phyloP scores from a whole-genome alignment of 2,329 filamentous ascomycete species.

The Orbilia brochopaga region DNA sequence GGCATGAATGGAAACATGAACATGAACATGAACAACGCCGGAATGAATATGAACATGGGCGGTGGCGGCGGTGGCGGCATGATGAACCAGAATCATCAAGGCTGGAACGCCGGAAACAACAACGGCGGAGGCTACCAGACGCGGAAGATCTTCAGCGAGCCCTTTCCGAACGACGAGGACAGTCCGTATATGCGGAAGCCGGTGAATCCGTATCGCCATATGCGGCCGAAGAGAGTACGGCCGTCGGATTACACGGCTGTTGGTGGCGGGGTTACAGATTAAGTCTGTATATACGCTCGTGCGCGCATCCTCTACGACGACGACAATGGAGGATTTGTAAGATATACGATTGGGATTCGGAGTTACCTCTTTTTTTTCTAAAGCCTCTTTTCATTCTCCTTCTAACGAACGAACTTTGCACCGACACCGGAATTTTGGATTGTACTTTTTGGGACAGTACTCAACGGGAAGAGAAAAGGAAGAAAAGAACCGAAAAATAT shows the following conservation, averaged over 20 bases:
- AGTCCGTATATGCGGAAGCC: conserved; percentile 95
- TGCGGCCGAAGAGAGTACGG: conserved; percentile 76
- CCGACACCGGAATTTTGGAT: too few species aligned
- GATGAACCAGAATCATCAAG: conserved; percentile 9
- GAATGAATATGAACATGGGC: conserved; percentile 32
- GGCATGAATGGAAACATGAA: conserved; percentile 29
- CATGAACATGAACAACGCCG: conserved; percentile 40
- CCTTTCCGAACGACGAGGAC: conserved; percentile 72
- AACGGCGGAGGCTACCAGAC: conserved; percentile 62
- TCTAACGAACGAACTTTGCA: neutral
- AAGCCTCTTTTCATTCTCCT: conserved; percentile 4
- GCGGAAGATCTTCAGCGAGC: conserved; percentile 63
- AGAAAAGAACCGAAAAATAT: conserved; percentile 12
- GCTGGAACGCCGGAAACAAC: conserved; percentile 14
- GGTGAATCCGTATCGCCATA: conserved; percentile 89
- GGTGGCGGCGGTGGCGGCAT: conserved; percentile 10
- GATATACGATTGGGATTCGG: neutral
- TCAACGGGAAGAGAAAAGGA: too few species aligned
- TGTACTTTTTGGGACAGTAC: conserved; percentile 11
- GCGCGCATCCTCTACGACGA: neutral
- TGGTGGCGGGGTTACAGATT: conserved; percentile 50
- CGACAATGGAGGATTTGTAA: neutral
- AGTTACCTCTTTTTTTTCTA: conserved; percentile 12
- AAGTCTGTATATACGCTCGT: neutral
- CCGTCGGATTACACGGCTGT: conserved; percentile 73